Evolutionary conservation across 2,329 filamentous ascomycete species (phyloP).

Genomic region (Fusarium globosum): DNA sequence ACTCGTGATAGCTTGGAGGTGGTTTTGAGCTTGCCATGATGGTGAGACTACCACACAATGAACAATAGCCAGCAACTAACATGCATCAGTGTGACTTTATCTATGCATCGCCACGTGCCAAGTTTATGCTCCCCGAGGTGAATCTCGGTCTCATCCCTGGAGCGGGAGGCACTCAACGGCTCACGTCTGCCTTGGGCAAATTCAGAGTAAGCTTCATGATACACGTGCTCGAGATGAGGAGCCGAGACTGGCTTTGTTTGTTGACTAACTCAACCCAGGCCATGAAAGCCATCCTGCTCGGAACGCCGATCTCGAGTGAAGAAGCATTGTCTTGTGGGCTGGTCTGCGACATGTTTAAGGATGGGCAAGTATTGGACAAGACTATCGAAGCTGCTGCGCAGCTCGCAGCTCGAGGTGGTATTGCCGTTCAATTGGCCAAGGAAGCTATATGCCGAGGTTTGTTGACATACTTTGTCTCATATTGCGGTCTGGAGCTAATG

Average conservation of each 20-base stretch:
- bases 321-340: conserved; percentile 22
- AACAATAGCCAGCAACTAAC: neutral
- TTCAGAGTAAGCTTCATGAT: conserved; percentile 46
- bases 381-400: conserved; percentile 41
- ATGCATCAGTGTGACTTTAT: conserved; percentile 51
- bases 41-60: conserved; percentile 38
- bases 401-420: neutral
- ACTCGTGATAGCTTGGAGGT: conserved; percentile 52
- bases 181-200: conserved; percentile 51
- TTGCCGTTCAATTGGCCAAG: conserved; percentile 45
- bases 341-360: conserved; percentile 38
- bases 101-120: conserved; percentile 47
- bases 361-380: conserved; percentile 37
- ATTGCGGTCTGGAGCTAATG: neutral
- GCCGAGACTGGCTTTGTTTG: conserved; percentile 2
- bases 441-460: conserved; percentile 47
- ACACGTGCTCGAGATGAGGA: conserved; percentile 3
- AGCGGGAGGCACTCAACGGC: conserved; percentile 52
- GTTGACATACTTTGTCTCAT: conserved; percentile 1
- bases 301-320: conserved; percentile 43
- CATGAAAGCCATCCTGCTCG: conserved; percentile 46
- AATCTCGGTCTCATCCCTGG: conserved; percentile 52
- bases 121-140: conserved; percentile 52
- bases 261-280: conserved; percentile 31
- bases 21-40: conserved; percentile 59